Evolutionary conservation across 129 eudicot species (phyloP), one percentile per base, ranked within the genome.

Genomic region (Flaveria sonorensis): DNA sequence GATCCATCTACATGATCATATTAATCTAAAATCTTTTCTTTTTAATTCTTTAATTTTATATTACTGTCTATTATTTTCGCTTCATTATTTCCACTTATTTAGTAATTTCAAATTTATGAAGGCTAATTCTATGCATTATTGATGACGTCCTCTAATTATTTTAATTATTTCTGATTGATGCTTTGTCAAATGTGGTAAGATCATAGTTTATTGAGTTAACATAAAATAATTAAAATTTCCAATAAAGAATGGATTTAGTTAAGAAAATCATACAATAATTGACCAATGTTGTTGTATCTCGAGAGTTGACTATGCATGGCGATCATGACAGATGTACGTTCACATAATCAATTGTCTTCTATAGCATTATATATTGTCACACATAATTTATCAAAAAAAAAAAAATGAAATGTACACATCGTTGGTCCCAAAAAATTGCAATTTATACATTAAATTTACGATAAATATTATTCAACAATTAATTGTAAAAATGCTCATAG

Each of bases 271-370:
- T 68, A 45, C 70, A 68, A 69, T 56, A 77, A 53, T 40, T 28
- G 84, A 80, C 80, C 64, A 59, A 67, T 81, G 79, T 81, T 56
- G 75, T 81, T 66, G 32, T 43, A 45, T 57, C 4, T 46, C 14
- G 63, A 78, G 73, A 81, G 84, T 81, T 74, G 84, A 81, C 80
- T 67, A 32, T 67, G 80, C 76, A 74, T 74, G 76, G 71, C 65
- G 45, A 81, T 73, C 70, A 73, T 73, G 75, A 80, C 83, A 80
- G 75, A 55, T 43, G 75, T 80, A 73, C 79, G 79, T 53, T 73
- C 68, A 51, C 46, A 79, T 26, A 45, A 45, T 10, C 2, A 45
- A 1, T 8, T 45, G 50, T 9, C 50, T 10, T 45, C 50, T 8
- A 45, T 45, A 45, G 12, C 50, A 45, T 11, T 10, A 45, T 10